Base-by-base conservation (phyloP, 441 rosid species). In the Sinapis alba region DNA sequence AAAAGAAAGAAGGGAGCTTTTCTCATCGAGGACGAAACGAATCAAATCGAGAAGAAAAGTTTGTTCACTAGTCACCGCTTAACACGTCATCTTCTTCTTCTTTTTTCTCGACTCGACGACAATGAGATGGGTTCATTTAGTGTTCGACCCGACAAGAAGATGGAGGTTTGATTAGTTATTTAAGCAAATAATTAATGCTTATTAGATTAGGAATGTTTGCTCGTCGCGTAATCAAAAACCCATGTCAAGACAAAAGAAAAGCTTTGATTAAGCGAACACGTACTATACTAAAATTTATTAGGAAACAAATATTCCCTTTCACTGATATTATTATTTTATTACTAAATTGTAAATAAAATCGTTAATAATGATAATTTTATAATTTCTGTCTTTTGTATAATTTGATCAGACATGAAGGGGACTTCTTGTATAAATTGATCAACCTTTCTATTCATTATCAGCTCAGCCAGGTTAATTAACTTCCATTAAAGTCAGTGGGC, bases 1-100 rank as follows among this genome's bases (percentile, higher is more conserved):
- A 28, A n/a, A 43, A n/a, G 0, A 12, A 13, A 45, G 2, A 6
- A 51, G 23, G 28, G 28, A 32, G 50, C 65, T 62, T 72, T 72
- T 78, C 70, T 54, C 67, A 78, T 78, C 67, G 70, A 68, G 3
- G 72, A 73, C 67, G 77, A 72, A 72, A 71, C 68, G 76, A 77
- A 78, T 72, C 80, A 71, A 71, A 78, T 50, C 69, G 71, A 28
- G 72, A 56, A 64, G 72, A 72, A 51, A 66, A 71, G 30, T 73
- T 66, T 57, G 15, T 27, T 24, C 63, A 72, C 80, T 51, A 78
- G 34, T 78, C 77, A 78, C 43, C 15, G 38, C 36, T 47, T 50
- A 28, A 72, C 77, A 78, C 77, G 77, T 78, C 73, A 66, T 12
- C 51, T 23, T 9, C 56, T 45, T 32, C 30, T 58, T 28, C 7